Conservation (phyloP, 805 yeast genomes). For the Starmerella powellii region DNA sequence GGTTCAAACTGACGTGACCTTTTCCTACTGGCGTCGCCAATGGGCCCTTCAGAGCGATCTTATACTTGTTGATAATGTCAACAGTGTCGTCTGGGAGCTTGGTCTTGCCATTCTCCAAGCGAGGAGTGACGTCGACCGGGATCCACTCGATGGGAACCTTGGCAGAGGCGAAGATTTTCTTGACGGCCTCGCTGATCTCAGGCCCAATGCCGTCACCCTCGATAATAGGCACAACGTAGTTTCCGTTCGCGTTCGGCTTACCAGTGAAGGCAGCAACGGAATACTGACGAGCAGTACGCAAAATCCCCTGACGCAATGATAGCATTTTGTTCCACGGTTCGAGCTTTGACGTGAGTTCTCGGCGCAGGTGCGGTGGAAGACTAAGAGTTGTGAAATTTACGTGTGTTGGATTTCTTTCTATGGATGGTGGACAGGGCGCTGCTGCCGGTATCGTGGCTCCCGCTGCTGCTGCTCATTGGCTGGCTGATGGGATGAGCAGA, state of each 20-base stretch:
- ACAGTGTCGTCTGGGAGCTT: conserved; percentile 87
- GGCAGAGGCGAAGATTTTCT: conserved; percentile 87
- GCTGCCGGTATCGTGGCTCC: conserved; percentile 2
- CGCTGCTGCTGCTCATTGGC: conserved; percentile 9
- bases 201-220: conserved; percentile 98
- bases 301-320: conserved; percentile 13
- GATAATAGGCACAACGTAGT: conserved; percentile 84
- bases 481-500: neutral
- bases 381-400: conserved; percentile 1
- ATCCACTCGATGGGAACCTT: conserved; percentile 96
- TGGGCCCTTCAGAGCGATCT: conserved; percentile 96
- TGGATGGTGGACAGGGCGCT: neutral
- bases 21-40: conserved; percentile 97
- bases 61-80: conserved; percentile 80
- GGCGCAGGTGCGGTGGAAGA: neutral
- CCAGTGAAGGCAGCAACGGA: conserved; percentile 35
- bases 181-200: conserved; percentile 89
- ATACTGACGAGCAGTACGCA: conserved; percentile 17
- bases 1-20: conserved; percentile 95
- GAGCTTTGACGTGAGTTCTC: neutral
- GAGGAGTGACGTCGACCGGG: conserved; percentile 89
- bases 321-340: conserved; percentile 2
- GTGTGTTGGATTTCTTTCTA: neutral
- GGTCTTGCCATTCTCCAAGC: conserved; percentile 81
- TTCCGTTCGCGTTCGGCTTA: conserved; percentile 43